Evolutionary conservation across 1,284 basidiomycete genomes (phyloP), one percentile per base, ranked within the genome.

Genomic region (Flammula alnicola): DNA sequence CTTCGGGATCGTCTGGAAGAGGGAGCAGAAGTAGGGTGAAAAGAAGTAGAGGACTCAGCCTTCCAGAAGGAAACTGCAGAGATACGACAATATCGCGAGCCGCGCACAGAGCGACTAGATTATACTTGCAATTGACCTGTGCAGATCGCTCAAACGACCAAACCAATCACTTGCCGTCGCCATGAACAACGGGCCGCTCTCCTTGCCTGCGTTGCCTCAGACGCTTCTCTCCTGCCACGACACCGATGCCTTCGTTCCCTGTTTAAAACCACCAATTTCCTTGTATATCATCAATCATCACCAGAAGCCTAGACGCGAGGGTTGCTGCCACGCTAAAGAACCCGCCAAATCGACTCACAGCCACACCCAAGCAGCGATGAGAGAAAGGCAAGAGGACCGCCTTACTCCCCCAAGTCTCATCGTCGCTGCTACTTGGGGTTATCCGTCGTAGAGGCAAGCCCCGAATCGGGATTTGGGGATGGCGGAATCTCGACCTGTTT

Each of bases 401-500:
- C 16, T 45, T 25, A 35, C 31, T 35, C 25, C 51, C 45, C 6
- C 26, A 22, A 25, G 14, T 36, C 26, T 19, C 17, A 25, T 30
- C 20, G 40, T 17, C 36, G 29, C 19, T 35, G 27, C 22, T 47
- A 42, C 33, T 29, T 45, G 31, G 42, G 44, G 29, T 29, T 41
- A 37, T 46, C 47, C 42, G 32, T n/a, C 25, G 19, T 44, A 33
- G 31, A 19, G 26, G 33, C 36, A 22, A 23, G 14, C 9, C 29
- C 25, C 41, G 40, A 29, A 37, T 40, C 41, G 23, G 51, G 33
- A 20, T 49, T 47, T 16, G 25, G 25, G 6, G 53, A 36, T 23
- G 55, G 46, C 27, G 49, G 45, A 10, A 33, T 33, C 37, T 55
- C 52, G 17, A 58, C 49, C 49, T 56, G 57, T 31, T 46, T 54